Base-by-base conservation (phyloP, 2,329 filamentous ascomycete species). In the Pseudogymnoascus sp. region DNA sequence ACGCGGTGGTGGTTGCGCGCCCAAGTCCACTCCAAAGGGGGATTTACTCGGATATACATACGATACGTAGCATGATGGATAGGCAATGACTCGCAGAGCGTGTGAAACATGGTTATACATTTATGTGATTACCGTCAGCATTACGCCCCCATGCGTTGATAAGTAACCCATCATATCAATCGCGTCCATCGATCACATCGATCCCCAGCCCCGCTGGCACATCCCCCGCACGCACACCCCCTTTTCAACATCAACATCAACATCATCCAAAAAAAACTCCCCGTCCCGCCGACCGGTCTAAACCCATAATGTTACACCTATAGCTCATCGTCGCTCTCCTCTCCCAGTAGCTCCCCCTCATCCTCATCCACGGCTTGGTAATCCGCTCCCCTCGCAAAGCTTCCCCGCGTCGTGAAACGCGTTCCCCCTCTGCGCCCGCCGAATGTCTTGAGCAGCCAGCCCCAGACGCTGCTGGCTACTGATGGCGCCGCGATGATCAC, bases 321-420 rank as follows among this genome's bases (percentile, higher is more conserved):
- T 58, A 87, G 89, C 65, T 97, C 93, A 71, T 97, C 92, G 67
- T 97, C 93, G 67, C 91, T 92, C 64, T 96, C 92, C 68, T 97
- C 93, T 0, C 94, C 94, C 36, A 99, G 77, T 67, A 99, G 78
- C 78, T 97, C 93, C 58, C 93, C 93, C 73, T 97, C 94, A 72
- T 97, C 94, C 59, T 94, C 89, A 69, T 96, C 92, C 60, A 96
- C 91, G 69, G 88, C 82, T 13, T 87, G 85, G 74, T 97, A 97
- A 74, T 96, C 90, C n/a, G 89, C 87, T 1, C 90, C 88, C 62
- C 92, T 84, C 4, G 92, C 89, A 76, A 99, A 99, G 64, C 90
- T 93, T 70, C 90, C 89, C 63, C 95, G 81, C 59, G 90, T 96
- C 13, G 92, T 94, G 73, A 95, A 99, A 62, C 80, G 78, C 64